Conservation (phyloP, 306 rosid genomes). For the Malus orientalis region DNA sequence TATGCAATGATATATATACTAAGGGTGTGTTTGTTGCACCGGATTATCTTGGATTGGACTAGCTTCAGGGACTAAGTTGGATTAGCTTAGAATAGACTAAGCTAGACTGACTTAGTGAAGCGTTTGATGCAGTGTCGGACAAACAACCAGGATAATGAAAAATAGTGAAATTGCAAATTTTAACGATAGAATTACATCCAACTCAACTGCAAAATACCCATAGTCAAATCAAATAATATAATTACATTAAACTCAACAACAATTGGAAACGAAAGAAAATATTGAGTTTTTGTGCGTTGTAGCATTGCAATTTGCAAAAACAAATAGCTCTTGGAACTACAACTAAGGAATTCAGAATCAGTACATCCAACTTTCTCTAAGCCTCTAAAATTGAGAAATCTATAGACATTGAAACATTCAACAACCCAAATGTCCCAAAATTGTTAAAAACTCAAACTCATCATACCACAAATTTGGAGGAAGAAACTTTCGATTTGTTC, state of each 20-base stretch:
- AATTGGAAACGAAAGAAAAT: neutral
- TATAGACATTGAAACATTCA: neutral
- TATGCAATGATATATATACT: too few species aligned
- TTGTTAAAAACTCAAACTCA: neutral
- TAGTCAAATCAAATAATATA: too few species aligned
- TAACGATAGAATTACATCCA: too few species aligned
- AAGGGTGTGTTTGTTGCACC: too few species aligned
- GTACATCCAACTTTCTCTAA: neutral
- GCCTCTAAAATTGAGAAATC: neutral
- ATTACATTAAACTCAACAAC: too few species aligned
- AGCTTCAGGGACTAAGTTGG: too few species aligned
- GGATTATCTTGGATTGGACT: too few species aligned
- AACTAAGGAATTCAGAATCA: neutral
- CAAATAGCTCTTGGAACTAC: neutral
- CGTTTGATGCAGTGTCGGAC: too few species aligned
- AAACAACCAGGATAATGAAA: too few species aligned
- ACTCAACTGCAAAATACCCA: too few species aligned
- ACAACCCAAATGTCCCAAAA: neutral
- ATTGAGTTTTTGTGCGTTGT: neutral
- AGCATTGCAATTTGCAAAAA: neutral
- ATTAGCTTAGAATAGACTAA: too few species aligned
- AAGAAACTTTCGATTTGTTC: neutral
- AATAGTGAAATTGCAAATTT: too few species aligned
- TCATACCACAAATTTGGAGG: neutral
- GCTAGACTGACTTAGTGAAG: fast-evolving